phyloP scores from a whole-genome alignment of 2,329 filamentous ascomycete species.

The Truncatella angustata region DNA sequence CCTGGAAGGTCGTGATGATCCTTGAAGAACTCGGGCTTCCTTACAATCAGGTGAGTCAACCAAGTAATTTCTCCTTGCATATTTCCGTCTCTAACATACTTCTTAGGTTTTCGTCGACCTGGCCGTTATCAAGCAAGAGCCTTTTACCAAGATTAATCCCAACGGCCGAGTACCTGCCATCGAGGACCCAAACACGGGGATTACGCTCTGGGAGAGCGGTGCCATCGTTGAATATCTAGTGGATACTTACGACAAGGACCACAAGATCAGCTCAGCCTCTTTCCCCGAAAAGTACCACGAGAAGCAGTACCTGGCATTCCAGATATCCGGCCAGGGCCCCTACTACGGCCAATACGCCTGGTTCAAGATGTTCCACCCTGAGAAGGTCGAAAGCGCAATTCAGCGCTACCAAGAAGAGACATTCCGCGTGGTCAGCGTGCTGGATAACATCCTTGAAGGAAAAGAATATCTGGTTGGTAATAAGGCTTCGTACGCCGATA shows the following conservation, averaged over 20 bases:
- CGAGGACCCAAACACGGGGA: slow-evolving; percentile 38
- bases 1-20: slow-evolving; percentile 28
- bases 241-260: slow-evolving; percentile 40
- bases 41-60: slow-evolving; percentile 18
- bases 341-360: slow-evolving; percentile 38
- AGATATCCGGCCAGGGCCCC: slow-evolving; percentile 40
- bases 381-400: slow-evolving; percentile 24
- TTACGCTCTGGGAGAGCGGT: slow-evolving; percentile 47
- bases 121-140: slow-evolving; percentile 24
- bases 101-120: slow-evolving; percentile 8
- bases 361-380: slow-evolving; percentile 30
- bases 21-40: slow-evolving; percentile 29
- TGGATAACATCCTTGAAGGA: slow-evolving; percentile 30
- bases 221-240: slow-evolving; percentile 48
- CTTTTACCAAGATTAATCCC: slow-evolving; percentile 27
- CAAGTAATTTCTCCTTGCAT: neutral
- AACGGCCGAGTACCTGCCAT: slow-evolving; percentile 33
- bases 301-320: slow-evolving; percentile 43
- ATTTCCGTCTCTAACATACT: no score
- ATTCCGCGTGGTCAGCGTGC: slow-evolving; percentile 21
- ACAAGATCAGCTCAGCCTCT: slow-evolving; percentile 35
- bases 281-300: slow-evolving; percentile 31
- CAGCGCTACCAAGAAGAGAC: slow-evolving; percentile 25
- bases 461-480: slow-evolving; percentile 35
- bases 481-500: slow-evolving; percentile 32